Evolutionary conservation across 1,284 basidiomycete genomes (phyloP).

Genomic region (Cryptococcus sp.): DNA sequence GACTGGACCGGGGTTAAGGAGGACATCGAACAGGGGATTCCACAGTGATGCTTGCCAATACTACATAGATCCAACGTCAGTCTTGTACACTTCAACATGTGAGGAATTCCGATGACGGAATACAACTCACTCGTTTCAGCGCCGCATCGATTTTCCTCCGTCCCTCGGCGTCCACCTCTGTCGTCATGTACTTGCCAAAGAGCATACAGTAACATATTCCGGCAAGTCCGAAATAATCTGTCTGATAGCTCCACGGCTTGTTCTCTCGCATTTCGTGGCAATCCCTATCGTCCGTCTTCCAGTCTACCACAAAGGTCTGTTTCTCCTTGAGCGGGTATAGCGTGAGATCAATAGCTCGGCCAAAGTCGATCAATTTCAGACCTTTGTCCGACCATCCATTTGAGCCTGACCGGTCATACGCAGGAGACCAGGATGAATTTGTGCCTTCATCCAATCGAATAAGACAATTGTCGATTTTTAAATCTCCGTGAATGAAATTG

Average conservation of each 20-base stretch:
- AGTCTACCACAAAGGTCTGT: conserved; percentile 84
- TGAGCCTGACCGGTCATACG: conserved; percentile 73
- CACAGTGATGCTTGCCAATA: conserved; percentile 95
- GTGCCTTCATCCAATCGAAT: conserved; percentile 82
- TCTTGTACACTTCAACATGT: background rate
- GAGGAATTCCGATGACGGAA: background rate
- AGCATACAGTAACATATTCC: conserved; percentile 93
- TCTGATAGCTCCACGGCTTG: conserved; percentile 86
- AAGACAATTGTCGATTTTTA: conserved; percentile 99
- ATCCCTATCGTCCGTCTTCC: conserved; percentile 83
- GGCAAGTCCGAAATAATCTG: conserved; percentile 93
- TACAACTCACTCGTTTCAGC: conserved; percentile 65
- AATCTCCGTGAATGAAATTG: conserved; percentile 93
- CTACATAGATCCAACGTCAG: conserved; percentile 15
- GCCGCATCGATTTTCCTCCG: conserved; percentile 69
- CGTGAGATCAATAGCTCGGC: conserved; percentile 82
- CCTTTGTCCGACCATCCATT: conserved; percentile 87
- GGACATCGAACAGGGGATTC: conserved; percentile 76
- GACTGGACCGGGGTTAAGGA: conserved; percentile 73
- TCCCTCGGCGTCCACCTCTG: conserved; percentile 43
- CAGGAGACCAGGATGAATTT: conserved; percentile 69
- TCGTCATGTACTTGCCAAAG: conserved; percentile 91
- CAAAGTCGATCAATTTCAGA: conserved; percentile 93
- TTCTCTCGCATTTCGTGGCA: conserved; percentile 85
- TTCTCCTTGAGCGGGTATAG: conserved; percentile 63